phyloP scores from a whole-genome alignment of 352 stramenopile species.

The Phytophthora vignae region DNA sequence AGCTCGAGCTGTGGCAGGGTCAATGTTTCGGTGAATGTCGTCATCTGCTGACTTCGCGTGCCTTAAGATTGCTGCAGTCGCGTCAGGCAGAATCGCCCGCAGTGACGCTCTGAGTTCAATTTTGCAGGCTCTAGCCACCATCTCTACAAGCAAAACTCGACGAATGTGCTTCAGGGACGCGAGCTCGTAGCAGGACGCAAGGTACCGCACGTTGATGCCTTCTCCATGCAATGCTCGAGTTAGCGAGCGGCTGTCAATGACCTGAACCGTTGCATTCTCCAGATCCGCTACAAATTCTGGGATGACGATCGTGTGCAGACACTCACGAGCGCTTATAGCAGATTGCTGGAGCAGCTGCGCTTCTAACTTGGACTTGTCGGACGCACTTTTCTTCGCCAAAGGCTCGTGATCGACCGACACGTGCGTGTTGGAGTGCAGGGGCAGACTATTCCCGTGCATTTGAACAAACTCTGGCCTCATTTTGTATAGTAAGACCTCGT shows the following conservation, averaged over 20 bases:
- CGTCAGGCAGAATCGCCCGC: constrained; percentile 40
- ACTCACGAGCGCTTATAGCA: constrained; percentile 43
- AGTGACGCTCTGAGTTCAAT: constrained; percentile 51
- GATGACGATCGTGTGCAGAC: constrained; percentile 49
- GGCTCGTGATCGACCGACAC: constrained; percentile 2
- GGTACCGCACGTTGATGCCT: constrained; percentile 66
- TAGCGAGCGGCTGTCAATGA: constrained; percentile 54
- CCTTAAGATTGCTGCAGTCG: constrained; percentile 24
- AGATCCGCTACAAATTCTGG: constrained; percentile 57
- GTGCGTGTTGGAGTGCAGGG: constrained; percentile 48
- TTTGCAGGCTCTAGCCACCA: constrained; percentile 72
- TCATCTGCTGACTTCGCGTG: constrained; percentile 21
- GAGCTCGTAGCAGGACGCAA: constrained; percentile 65
- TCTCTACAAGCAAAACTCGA: constrained; percentile 58
- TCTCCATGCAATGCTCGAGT: constrained; percentile 51
- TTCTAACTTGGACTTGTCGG: constrained; percentile 32
- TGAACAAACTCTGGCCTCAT: constrained; percentile 66
- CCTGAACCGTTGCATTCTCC: constrained; percentile 37
- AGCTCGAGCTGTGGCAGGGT: constrained; percentile 14
- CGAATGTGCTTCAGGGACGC: constrained; percentile 54
- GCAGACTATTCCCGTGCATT: constrained; percentile 43
- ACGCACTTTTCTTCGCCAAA: not conserved
- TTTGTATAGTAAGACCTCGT: constrained; percentile 36
- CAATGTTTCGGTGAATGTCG: constrained; percentile 7
- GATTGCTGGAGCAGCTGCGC: constrained; percentile 46